Conservation (phyloP, 2,329 filamentous ascomycete species). For the Colletotrichum cuscutae region DNA sequence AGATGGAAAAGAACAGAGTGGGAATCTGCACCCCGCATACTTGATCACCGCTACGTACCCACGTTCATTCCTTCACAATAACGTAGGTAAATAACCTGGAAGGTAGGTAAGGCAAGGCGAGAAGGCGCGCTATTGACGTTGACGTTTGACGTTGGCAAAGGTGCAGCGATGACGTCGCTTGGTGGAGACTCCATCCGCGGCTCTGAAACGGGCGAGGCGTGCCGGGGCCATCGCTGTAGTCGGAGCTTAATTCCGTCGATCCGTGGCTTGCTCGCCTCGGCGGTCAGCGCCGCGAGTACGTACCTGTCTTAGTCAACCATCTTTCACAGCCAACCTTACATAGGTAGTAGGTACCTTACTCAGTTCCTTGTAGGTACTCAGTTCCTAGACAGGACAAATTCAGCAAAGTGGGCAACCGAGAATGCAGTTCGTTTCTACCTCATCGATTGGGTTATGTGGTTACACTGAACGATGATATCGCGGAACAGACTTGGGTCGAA, state of each 20-base stretch:
- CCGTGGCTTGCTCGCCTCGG: not conserved
- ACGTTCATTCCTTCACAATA: no score
- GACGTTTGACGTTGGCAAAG: not conserved
- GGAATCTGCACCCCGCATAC: slow-evolving; percentile 19
- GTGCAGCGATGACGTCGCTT: slow-evolving; percentile 20
- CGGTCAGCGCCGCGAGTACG: not conserved
- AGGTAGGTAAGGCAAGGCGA: no score
- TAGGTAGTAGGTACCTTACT: no score
- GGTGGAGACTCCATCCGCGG: slow-evolving; percentile 9
- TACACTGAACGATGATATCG: not conserved
- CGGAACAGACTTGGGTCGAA: not conserved
- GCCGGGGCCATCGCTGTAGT: slow-evolving; percentile 17
- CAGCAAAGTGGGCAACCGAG: not conserved
- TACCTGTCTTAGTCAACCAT: no score
- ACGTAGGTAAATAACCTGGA: no score
- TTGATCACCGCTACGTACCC: slow-evolving; percentile 10
- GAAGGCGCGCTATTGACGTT: not conserved
- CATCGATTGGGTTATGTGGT: not conserved
- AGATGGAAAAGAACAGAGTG: not conserved
- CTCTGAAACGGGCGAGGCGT: slow-evolving; percentile 24
- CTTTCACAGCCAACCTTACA: no score
- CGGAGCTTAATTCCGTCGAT: slow-evolving; percentile 21
- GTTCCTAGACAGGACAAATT: not conserved
- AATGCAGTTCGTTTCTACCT: not conserved
- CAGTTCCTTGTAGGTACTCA: no score